phyloP scores from a whole-genome alignment of 2,329 filamentous ascomycete species.

The Rutstroemia sp. region DNA sequence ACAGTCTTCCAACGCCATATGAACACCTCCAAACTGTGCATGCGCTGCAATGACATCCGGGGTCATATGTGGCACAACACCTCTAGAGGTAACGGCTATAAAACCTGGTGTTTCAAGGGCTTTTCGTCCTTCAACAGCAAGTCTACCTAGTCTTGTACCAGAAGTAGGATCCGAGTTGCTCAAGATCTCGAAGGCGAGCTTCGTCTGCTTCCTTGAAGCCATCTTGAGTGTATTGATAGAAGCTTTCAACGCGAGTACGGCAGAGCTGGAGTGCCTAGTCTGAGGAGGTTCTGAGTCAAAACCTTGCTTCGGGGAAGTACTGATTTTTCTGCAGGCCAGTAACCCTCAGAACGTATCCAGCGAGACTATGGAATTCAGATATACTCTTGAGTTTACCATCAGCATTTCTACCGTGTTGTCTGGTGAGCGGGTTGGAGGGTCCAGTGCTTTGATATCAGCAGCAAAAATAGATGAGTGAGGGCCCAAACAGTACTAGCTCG shows the following conservation, averaged over 20 bases:
- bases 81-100: slow-evolving; percentile 73
- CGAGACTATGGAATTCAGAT: neutral
- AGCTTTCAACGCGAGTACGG: neutral
- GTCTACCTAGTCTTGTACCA: slow-evolving; percentile 23
- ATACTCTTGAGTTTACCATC: neutral
- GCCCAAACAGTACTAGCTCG: neutral
- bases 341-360: slow-evolving; percentile 19
- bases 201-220: slow-evolving; percentile 8
- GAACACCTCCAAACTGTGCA: slow-evolving; percentile 60
- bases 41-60: slow-evolving; percentile 70
- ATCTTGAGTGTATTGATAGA: neutral
- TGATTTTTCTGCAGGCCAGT: slow-evolving; percentile 24
- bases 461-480: neutral
- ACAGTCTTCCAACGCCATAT: slow-evolving; percentile 92
- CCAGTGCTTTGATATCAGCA: neutral
- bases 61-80: slow-evolving; percentile 78
- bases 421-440: neutral
- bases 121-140: slow-evolving; percentile 54
- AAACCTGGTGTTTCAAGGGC: slow-evolving; percentile 78
- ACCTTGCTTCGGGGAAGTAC: neutral
- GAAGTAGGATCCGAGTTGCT: slow-evolving; percentile 12
- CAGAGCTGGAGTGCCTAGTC: too few species aligned
- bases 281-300: too few species aligned
- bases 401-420: slow-evolving; percentile 10
- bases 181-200: slow-evolving; percentile 20